Evolutionary conservation across 108 stramenopile genomes (phyloP), one percentile per base, ranked within the genome.

Genomic region (Conticribra weissflogii): DNA sequence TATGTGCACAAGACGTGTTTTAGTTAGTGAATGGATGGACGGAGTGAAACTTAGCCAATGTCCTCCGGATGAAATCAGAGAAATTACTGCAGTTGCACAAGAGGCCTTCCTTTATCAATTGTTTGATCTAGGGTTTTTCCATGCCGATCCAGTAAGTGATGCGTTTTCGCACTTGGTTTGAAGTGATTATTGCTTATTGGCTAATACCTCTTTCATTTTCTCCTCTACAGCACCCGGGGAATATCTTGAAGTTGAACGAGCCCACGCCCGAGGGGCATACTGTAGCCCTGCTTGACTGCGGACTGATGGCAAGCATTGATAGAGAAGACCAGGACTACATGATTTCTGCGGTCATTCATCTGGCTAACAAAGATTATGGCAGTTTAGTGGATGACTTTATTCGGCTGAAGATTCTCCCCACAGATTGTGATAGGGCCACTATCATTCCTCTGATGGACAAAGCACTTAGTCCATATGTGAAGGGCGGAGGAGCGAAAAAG

Each of bases 361-460:
- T 96, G 25, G 93, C 93, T 22, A 94, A 94, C 63, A 93, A 91
- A 62, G 93, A 96, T 61, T 94, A 91, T 64, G 82, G 91, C n/a
- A 74, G 69, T 52, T 77, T 96, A 1, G 91, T 96, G 9, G 91
- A 94, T 63, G 96, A 96, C 71, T 94, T 94, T 56, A 90, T 96
- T 50, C 66, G 71, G 18, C 76, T 96, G 15, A 87, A 88, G 27
- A 90, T 96, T 68, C 71, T 96, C 1, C 96, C 96, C 3, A 59
- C 72, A 15, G 91, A 94, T 62, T 83, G 84, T 31, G 86, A 93
- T 45, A 76, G 93, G 48, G 86, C 86, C 5, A 79, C 89, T 4
- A 84, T 94, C 55, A 89, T 94, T 52, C 93, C 93, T 0, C 55
- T 94, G 4, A 96, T 96, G 96, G 95, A 96, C 81, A 96, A 96